Evolutionary conservation across 2,329 filamentous ascomycete genomes (phyloP), one percentile per base, ranked within the genome.

Genomic region (Stylonectria norvegica): DNA sequence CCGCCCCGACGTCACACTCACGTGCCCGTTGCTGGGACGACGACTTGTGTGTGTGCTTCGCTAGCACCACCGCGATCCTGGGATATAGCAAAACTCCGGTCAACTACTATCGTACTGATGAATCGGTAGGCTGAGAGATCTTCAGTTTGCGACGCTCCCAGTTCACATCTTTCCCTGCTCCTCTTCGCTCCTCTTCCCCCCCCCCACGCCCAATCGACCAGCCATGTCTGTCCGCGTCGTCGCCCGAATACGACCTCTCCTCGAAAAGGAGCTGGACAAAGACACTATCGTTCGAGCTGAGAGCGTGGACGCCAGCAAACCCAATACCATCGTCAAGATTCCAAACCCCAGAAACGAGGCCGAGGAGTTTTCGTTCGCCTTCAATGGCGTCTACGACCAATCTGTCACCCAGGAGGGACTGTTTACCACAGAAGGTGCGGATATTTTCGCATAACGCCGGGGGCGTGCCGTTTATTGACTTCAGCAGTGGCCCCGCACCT

Each of bases 301-400:
- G 34, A 79, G 75, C 47, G 76, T 73, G 42, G 77, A 83, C 36
- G 69, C 78, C 33, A 77, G 76, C 51, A 76, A 74, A 50, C 74
- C 81, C 15, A 79, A 77, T 47, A 83, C 75, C 18, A 69, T 94
- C 20, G 81, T 97, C 59, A 85, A 86, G 63, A 94, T 97, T 57
- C 91, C 91, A 4, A 96, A 89, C 60, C 90, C 91, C 0, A 95
- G 93, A 71, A 96, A 96, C 59, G 86, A 88, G 50, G 73, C 78
- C 16, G 91, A 97, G 66, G 86, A 90, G 59, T 97, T 90, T 67
- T 89, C 86, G 38, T 98, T 97, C 63, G 81, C 90, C 37, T 97
- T 97, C 75, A 94, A 93, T 72, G 80, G 86, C 53, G 91, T 97
- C 40, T 97, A 95, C 65, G 88, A 88, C 58, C 79, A 84, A 55